Conservation (phyloP, 2,329 filamentous ascomycete genomes). For the Penicillium sp. region DNA sequence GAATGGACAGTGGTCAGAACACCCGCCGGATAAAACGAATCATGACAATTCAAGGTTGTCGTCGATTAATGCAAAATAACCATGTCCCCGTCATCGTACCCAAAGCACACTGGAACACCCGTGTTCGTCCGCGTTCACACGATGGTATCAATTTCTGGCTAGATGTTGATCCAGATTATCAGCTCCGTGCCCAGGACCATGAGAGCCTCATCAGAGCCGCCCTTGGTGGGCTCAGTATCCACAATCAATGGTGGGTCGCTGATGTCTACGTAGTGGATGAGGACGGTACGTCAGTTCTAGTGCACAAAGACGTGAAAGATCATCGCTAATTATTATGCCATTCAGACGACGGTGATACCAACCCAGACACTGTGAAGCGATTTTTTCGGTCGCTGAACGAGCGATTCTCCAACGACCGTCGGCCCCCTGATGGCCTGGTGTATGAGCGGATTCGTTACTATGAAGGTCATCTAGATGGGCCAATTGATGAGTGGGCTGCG, state of each 20-base stretch:
- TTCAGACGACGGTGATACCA: neutral
- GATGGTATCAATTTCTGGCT: neutral
- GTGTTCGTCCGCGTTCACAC: neutral
- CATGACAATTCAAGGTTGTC: neutral
- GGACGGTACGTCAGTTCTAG: neutral
- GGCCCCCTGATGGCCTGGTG: neutral
- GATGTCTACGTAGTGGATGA: neutral
- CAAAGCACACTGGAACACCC: neutral
- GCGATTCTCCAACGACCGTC: neutral
- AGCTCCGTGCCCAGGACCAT: neutral
- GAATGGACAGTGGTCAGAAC: neutral
- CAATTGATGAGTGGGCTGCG: neutral
- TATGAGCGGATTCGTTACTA: neutral
- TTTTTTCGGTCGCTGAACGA: constrained; percentile 1
- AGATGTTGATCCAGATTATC: neutral
- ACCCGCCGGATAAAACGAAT: neutral
- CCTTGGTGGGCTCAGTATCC: neutral
- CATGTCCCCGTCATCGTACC: neutral
- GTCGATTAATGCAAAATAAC: neutral
- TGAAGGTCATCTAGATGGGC: neutral
- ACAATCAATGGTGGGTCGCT: neutral
- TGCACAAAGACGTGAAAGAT: neutral
- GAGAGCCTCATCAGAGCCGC: neutral
- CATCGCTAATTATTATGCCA: neutral
- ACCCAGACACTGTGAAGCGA: neutral